Evolutionary conservation across 179 eudicot genomes (phyloP).

Genomic region (Beta lomatogona): DNA sequence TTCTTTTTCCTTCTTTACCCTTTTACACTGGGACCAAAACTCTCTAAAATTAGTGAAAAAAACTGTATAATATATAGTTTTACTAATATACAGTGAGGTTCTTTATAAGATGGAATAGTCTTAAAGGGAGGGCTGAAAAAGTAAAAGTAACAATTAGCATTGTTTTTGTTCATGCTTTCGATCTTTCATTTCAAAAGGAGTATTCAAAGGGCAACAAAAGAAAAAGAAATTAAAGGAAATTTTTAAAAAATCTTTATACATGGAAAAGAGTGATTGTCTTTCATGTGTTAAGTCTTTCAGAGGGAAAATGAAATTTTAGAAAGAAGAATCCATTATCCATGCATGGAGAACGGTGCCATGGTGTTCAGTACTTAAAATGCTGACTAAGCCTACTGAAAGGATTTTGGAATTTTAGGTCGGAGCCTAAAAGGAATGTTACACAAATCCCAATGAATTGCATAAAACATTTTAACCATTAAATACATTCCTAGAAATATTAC

Average conservation of each 20-base stretch:
- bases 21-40: slow-evolving; percentile 19
- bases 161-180: slow-evolving; percentile 31
- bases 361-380: neutral
- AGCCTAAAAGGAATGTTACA: no score
- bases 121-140: slow-evolving; percentile 59
- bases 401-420: no score
- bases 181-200: slow-evolving; percentile 36
- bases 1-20: slow-evolving; percentile 30
- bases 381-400: neutral
- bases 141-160: slow-evolving; percentile 29
- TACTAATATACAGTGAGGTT: slow-evolving; percentile 25
- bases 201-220: slow-evolving; percentile 24
- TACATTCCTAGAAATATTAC: no score
- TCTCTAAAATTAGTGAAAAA: neutral
- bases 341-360: neutral
- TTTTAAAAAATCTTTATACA: slow-evolving; percentile 27
- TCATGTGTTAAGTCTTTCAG: slow-evolving; percentile 9
- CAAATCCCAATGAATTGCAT: no score
- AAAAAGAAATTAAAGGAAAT: slow-evolving; percentile 22
- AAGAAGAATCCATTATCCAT: slow-evolving; percentile 18
- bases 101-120: slow-evolving; percentile 72
- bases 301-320: neutral
- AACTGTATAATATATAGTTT: slow-evolving; percentile 14
- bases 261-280: slow-evolving; percentile 54
- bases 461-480: no score